Conservation (phyloP, 306 rosid genomes). For the Citrullus amarus region DNA sequence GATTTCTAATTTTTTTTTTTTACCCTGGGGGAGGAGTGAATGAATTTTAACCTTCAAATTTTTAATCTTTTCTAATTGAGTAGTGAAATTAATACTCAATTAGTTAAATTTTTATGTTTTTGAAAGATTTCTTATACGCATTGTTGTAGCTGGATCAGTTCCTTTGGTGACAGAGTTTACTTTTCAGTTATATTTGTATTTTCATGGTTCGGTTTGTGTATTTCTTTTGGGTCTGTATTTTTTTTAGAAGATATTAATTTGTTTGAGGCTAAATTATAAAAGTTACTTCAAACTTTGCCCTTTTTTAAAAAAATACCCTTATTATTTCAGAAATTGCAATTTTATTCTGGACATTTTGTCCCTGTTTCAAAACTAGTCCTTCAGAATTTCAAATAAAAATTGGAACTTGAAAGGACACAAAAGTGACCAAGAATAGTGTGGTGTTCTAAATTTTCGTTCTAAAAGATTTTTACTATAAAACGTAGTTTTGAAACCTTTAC, state of each 20-base stretch:
- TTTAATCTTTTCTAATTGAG: not conserved
- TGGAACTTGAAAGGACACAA: too few species aligned
- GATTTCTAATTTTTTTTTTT: not conserved
- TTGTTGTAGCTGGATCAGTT: not conserved
- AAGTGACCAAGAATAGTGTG: too few species aligned
- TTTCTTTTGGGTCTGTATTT: not conserved
- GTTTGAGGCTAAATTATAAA: too few species aligned
- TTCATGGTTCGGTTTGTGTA: not conserved
- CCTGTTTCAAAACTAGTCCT: not conserved
- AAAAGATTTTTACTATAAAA: too few species aligned
- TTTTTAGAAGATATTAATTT: not conserved
- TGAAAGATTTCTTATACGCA: not conserved
- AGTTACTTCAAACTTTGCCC: too few species aligned
- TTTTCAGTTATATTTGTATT: not conserved
- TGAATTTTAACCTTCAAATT: not conserved
- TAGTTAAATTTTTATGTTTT: not conserved
- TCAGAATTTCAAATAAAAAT: too few species aligned
- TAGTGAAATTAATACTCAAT: not conserved
- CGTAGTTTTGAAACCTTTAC: too few species aligned
- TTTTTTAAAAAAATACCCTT: too few species aligned
- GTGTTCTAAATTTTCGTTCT: too few species aligned
- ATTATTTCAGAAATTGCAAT: too few species aligned
- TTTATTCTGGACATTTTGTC: too few species aligned
- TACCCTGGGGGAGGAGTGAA: not conserved
- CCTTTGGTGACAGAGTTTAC: not conserved